Base-by-base conservation (phyloP, 1,284 basidiomycete genomes). In the Exobasidium rhododendri region DNA sequence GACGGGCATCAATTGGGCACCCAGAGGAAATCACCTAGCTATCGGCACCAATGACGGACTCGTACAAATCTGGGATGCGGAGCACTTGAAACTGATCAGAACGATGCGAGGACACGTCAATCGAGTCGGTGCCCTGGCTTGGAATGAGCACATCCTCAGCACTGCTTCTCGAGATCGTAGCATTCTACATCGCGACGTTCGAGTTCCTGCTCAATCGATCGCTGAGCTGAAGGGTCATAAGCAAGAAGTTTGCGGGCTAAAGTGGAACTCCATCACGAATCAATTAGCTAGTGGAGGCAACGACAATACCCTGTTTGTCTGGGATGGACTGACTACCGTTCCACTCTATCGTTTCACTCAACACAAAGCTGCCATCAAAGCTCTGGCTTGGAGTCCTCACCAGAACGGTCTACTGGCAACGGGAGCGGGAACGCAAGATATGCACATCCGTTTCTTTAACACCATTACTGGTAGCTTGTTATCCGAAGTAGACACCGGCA, bases 391-490 rank as follows among this genome's bases (percentile, higher is more conserved):
- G 94, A 93, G 91, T 78, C 94, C 94, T 3, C 96, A 98, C 80
- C 86, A 96, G 62, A 84, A 89, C 20, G 93, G 93, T 1, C 85
- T 97, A 1, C 82, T 98, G 24, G 96, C 94, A 0, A 92, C 90
- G 2, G 96, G 96, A n/a, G 94, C 96, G 28, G 96, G 94, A 13
- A 98, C 96, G 10, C 92, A 94, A 92, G 81, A 81, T 80, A 97
- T 94, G 83, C 94, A 93, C 78, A 94, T 98, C 61, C 84, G 94
- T 56, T 97, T 97, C 78, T 98, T 94, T 94, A 98, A 98, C 79
- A 91, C 90, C 17, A 83, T 86, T 56, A 93, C 87, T 52, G 96
- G 96, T 40, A 86, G 85, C 17, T 85, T 94, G 85, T 83, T 96
- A 63, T 71, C 70, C 47, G 70, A 72, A 56, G 64, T 78, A 10